Percentiles rank a stretch among this genome's conserved stretches.
Evolutionary conservation across 2,329 filamentous ascomycete genomes (phyloP).

Genomic region (Neofusicoccum ribis): DNA sequence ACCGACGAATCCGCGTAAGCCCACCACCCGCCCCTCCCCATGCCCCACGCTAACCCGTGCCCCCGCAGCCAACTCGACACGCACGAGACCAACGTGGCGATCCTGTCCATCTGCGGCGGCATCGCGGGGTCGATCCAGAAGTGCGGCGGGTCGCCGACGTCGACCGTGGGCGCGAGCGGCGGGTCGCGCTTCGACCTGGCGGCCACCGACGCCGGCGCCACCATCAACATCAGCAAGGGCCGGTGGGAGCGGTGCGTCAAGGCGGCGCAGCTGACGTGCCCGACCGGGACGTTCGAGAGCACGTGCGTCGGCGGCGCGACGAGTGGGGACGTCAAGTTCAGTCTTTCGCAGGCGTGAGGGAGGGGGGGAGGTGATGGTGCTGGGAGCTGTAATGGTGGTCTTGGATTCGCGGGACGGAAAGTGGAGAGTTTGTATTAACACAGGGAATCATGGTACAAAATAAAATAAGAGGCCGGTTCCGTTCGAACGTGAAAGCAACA

Average conservation of each 20-base stretch:
- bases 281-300: constrained; percentile 50
- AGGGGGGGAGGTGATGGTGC: neutral
- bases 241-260: constrained; percentile 57
- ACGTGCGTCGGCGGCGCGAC: constrained; percentile 53
- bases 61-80: constrained; percentile 23
- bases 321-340: constrained; percentile 48
- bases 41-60: neutral
- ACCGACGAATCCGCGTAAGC: constrained; percentile 31
- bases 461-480: neutral
- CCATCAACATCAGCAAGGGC: constrained; percentile 56
- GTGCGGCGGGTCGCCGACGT: constrained; percentile 48
- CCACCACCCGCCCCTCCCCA: constrained; percentile 25
- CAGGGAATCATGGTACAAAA: constrained; percentile 4
- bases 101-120: constrained; percentile 52
- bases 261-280: constrained; percentile 54
- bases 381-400: neutral
- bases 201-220: constrained; percentile 41
- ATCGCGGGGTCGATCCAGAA: constrained; percentile 50
- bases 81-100: constrained; percentile 39
- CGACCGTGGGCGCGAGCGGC: constrained; percentile 49
- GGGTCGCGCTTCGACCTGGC: constrained; percentile 52
- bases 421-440: constrained; percentile 9
- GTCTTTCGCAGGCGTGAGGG: constrained; percentile 21
- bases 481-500: too few species aligned
- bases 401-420: neutral